A percentile compares a stretch with the other conserved stretches of the same genome.
Conservation (phyloP, 164 flowering plant genomes). For the Chloranthus sessilifolius region DNA sequence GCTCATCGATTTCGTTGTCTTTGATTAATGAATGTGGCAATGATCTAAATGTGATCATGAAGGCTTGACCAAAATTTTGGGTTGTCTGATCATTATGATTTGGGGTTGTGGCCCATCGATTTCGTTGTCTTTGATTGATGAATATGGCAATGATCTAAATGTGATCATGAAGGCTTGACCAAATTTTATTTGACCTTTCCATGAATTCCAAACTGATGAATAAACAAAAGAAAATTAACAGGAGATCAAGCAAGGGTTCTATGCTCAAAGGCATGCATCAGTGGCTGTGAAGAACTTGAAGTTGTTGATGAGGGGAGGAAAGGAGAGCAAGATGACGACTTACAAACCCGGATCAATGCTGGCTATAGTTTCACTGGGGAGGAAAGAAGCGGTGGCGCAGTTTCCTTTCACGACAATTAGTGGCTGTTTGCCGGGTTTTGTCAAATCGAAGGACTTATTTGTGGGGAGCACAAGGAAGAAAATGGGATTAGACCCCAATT, state of each 20-base stretch:
- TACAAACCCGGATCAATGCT: constrained; percentile 37
- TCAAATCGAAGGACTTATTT: constrained; percentile 72
- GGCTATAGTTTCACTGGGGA: constrained; percentile 70
- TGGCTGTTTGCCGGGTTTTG: constrained; percentile 59
- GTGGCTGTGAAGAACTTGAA: constrained; percentile 63
- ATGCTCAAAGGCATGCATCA: constrained; percentile 56
- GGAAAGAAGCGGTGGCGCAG: constrained; percentile 70
- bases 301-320: constrained; percentile 44
- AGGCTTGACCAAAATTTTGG: no score
- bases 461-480: constrained; percentile 67
- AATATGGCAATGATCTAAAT: no score
- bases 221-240: no score
- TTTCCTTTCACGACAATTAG: constrained; percentile 42
- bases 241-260: constrained; percentile 76
- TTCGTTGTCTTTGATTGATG: no score
- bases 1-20: no score
- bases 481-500: constrained; percentile 45
- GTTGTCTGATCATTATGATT: no score
- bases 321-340: constrained; percentile 42
- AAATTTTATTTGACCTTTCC: no score
- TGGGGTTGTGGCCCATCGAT: no score
- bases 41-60: no score
- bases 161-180: no score
- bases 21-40: no score
- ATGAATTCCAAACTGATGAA: no score